Evolutionary conservation across 257 asterid genomes (phyloP).

Genomic region (Plantago ovata): DNA sequence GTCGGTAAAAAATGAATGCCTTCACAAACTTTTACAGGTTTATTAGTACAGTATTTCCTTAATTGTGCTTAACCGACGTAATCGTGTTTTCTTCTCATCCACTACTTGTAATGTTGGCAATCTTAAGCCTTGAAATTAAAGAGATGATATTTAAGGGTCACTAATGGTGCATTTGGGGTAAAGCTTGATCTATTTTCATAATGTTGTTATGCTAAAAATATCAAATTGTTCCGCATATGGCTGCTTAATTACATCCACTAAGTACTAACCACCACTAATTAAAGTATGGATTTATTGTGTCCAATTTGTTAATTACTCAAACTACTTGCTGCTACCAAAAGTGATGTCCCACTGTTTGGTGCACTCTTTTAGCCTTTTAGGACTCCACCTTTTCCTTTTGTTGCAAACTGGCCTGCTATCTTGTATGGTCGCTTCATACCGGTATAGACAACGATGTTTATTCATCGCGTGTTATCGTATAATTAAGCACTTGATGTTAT

Average conservation of each 20-base stretch:
- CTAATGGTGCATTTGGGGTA: conserved; percentile 27
- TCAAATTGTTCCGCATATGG: conserved; percentile 32
- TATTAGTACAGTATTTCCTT: too few species aligned
- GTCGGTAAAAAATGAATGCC: too few species aligned
- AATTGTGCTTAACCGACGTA: conserved; percentile 13
- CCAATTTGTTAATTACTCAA: conserved; percentile 13
- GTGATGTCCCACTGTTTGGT: conserved; percentile 20
- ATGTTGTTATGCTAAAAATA: conserved; percentile 18
- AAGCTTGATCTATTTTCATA: conserved; percentile 2
- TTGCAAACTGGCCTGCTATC: background rate
- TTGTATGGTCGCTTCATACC: background rate
- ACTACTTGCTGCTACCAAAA: conserved; percentile 14
- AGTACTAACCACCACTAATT: conserved; percentile 32
- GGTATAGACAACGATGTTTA: background rate
- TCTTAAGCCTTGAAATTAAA: conserved; percentile 4
- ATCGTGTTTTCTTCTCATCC: conserved; percentile 21
- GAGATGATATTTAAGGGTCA: conserved; percentile 13
- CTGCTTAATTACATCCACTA: conserved; percentile 28
- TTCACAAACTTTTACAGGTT: too few species aligned
- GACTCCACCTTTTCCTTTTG: conserved; percentile 9
- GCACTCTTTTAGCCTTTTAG: background rate
- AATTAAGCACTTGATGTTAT: conserved; percentile 1
- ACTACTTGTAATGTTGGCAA: conserved; percentile 29
- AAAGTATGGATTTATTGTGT: conserved; percentile 19
- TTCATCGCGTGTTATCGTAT: background rate